Evolutionary conservation across 495 filamentous ascomycete genomes (phyloP), one percentile per base, ranked within the genome.

Genomic region (Hypomontagnella submonticulosa): DNA sequence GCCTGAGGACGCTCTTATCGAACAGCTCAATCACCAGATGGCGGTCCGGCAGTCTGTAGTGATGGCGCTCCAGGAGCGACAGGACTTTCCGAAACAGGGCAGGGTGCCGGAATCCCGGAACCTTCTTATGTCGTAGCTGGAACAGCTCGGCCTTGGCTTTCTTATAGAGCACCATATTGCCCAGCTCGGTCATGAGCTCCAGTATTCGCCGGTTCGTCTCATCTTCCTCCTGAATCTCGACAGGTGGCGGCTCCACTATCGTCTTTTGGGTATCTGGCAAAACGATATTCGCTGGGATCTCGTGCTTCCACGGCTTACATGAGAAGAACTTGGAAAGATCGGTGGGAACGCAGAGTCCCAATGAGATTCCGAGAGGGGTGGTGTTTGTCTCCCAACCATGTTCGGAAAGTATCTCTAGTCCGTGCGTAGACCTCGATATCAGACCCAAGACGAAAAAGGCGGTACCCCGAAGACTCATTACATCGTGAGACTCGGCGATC

Each of bases 361-460:
- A 77, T 0, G 92, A 91, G 50, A 89, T 87, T 41, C 95, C 96
- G 64, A 90, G 86, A 15, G 87, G 84, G 68, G 93, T 92, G 9
- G 92, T 88, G 56, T 92, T 93, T 37, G 92, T 90, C 72, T 96
- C 92, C 95, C 96, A 99, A 15, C 93, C 93, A 71, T 88, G 79
- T 62, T 93, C 89, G 16, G 87, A 86, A 16, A 99, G 79, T 43
- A 96, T 97, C 75, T 93, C 91, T 30, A 97, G 85, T 1, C 95
- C 95, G 73, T 97, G 95, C 33, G 92, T 85, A 57, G 93, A 97
- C 48, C 95, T 84, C 5, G 93, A 97, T 60, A 98, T 92, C 50
- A 99, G 80, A 0, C 95, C 95, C 1, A 99, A 79, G 8, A 97
- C 96, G 70, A 96, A 99, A 73, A 97, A 97, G 1, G 95, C 96